Evolutionary conservation across 768 basidiomycete species (phyloP).

Genomic region (Leccinum broughii): DNA sequence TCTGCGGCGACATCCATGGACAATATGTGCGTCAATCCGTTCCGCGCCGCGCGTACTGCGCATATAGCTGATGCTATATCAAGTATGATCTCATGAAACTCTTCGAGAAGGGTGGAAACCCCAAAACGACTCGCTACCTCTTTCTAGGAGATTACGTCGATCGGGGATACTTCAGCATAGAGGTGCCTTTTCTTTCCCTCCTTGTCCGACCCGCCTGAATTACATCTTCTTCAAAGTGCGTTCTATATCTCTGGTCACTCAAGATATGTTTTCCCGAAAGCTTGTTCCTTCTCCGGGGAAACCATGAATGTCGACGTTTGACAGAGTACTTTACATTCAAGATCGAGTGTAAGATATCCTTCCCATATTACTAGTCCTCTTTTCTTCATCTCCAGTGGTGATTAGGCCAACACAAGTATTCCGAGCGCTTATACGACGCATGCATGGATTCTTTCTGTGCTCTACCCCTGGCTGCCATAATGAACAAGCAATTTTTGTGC

Average conservation of each 20-base stretch:
- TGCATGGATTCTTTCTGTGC: slow-evolving; percentile 75
- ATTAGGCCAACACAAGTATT: slow-evolving; percentile 73
- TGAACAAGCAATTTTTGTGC: slow-evolving; percentile 81
- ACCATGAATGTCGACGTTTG: slow-evolving; percentile 66
- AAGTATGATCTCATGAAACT: slow-evolving; percentile 81
- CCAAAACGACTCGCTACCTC: slow-evolving; percentile 70
- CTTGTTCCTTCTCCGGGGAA: slow-evolving; percentile 60
- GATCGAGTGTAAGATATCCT: slow-evolving; percentile 40
- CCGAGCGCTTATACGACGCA: slow-evolving; percentile 70
- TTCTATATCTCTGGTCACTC: slow-evolving; percentile 61
- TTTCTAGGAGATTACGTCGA: slow-evolving; percentile 79
- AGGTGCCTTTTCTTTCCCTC: slow-evolving; percentile 40
- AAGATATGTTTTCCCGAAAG: slow-evolving; percentile 66
- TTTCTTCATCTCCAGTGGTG: slow-evolving; percentile 5
- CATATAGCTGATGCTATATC: slow-evolving; percentile 13
- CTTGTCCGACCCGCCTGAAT: slow-evolving; percentile 3
- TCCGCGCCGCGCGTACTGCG: neutral
- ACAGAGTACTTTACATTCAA: slow-evolving; percentile 68
- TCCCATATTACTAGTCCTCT: neutral
- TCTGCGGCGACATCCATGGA: slow-evolving; percentile 24
- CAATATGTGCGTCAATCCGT: slow-evolving; percentile 28
- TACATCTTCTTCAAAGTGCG: slow-evolving; percentile 38
- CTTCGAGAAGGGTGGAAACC: slow-evolving; percentile 75
- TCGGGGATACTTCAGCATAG: slow-evolving; percentile 74
- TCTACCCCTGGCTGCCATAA: slow-evolving; percentile 69